Evolutionary conservation across 2,329 filamentous ascomycete genomes (phyloP).

Genomic region (Ramichloridium luteum): DNA sequence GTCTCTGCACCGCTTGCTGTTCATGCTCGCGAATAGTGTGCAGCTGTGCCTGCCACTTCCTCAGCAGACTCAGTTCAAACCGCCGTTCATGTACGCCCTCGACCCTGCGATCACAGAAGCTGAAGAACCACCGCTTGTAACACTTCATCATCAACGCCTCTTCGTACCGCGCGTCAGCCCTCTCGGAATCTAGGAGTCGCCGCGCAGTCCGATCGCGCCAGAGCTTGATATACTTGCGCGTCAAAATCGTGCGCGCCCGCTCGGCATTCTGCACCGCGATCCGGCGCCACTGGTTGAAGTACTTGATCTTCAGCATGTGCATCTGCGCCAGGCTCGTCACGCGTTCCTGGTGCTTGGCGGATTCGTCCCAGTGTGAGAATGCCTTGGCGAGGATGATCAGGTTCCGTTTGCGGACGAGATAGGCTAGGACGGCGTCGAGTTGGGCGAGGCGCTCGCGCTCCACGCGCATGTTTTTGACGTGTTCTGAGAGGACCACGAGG

Average conservation of each 20-base stretch:
- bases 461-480: slow-evolving; percentile 3
- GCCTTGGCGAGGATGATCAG: slow-evolving; percentile 52
- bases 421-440: slow-evolving; percentile 5
- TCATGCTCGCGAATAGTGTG: no score
- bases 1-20: not conserved
- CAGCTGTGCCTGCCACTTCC: no score
- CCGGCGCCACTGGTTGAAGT: slow-evolving; percentile 57
- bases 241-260: slow-evolving; percentile 40
- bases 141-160: slow-evolving; percentile 19
- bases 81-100: slow-evolving; percentile 24
- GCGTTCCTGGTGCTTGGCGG: slow-evolving; percentile 51
- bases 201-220: slow-evolving; percentile 37
- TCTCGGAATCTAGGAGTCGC: slow-evolving; percentile 11
- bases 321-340: slow-evolving; percentile 55
- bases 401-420: slow-evolving; percentile 40
- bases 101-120: slow-evolving; percentile 15
- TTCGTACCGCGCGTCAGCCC: slow-evolving; percentile 17
- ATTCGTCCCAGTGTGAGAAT: slow-evolving; percentile 57
- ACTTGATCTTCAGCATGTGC: slow-evolving; percentile 56
- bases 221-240: slow-evolving; percentile 42
- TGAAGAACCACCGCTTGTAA: slow-evolving; percentile 15
- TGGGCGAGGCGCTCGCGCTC: slow-evolving; percentile 9
- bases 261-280: slow-evolving; percentile 50
- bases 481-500: slow-evolving; percentile 28
- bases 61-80: no score